Percentiles rank a stretch among this genome's conserved stretches.
phyloP scores from a whole-genome alignment of 345 rosid genomes.

The Brassica nigra region DNA sequence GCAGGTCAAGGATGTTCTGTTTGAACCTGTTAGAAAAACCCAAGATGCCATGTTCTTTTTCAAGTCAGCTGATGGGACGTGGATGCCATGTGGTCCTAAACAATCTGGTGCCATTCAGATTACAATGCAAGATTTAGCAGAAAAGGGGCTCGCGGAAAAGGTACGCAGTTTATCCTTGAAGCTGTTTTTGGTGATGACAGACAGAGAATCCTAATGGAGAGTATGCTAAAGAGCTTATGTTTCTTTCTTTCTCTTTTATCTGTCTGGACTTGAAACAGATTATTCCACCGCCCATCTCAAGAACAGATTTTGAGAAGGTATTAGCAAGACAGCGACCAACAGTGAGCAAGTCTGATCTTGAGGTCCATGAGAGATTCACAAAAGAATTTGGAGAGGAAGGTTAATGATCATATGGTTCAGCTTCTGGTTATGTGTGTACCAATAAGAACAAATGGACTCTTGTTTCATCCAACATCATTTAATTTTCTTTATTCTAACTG shows the following conservation, averaged over 20 bases:
- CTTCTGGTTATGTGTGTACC: background rate
- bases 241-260: background rate
- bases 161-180: slow-evolving; percentile 37
- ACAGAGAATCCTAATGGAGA: background rate
- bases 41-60: slow-evolving; percentile 83
- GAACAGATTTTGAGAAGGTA: slow-evolving; percentile 89
- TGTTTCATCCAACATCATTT: background rate
- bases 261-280: slow-evolving; percentile 51
- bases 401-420: slow-evolving; percentile 16
- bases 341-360: slow-evolving; percentile 81
- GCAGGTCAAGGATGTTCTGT: slow-evolving; percentile 91
- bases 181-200: slow-evolving; percentile 6
- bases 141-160: slow-evolving; percentile 65
- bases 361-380: slow-evolving; percentile 93
- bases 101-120: slow-evolving; percentile 69
- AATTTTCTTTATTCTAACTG: background rate
- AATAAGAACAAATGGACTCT: background rate
- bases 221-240: slow-evolving; percentile 13
- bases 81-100: slow-evolving; percentile 87
- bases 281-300: slow-evolving; percentile 79
- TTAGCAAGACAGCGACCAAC: slow-evolving; percentile 88
- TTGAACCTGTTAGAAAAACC: slow-evolving; percentile 91
- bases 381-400: slow-evolving; percentile 96
- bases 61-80: slow-evolving; percentile 57
- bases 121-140: slow-evolving; percentile 80